These are phyloP conservation scores for Cercospora sesami DNA, from an alignment of 2,329 filamentous ascomycete species.

Conservation along the genomic window DNA sequence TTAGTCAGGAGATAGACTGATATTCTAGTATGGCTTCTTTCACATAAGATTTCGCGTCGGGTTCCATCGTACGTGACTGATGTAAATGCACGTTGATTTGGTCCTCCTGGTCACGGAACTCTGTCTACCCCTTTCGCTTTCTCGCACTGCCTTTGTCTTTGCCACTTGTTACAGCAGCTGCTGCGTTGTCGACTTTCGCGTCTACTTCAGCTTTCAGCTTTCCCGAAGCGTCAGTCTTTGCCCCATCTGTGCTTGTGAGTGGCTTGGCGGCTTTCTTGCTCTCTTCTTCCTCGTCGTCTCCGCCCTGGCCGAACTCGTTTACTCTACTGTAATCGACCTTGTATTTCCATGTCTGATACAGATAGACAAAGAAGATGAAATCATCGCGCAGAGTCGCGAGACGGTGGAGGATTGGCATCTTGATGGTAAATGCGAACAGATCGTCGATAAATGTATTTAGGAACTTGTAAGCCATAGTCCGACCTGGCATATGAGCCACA, in stretches of 20 bases:
- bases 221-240: constrained; percentile 19
- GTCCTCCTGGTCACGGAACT: neutral
- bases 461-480: constrained; percentile 98
- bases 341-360: constrained; percentile 94
- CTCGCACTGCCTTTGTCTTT: constrained; percentile 13
- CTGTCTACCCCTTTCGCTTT: constrained; percentile 3
- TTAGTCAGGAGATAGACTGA: neutral
- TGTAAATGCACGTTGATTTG: neutral
- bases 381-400: constrained; percentile 92
- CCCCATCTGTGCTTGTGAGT: constrained; percentile 36
- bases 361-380: constrained; percentile 95
- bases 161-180: constrained; percentile 11
- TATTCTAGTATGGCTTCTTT: neutral
- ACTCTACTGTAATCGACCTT: constrained; percentile 86
- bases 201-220: constrained; percentile 25
- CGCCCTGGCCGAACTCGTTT: constrained; percentile 97
- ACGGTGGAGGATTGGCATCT: constrained; percentile 94
- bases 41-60: neutral
- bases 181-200: constrained; percentile 20
- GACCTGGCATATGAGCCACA: constrained; percentile 94
- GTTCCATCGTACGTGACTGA: neutral
- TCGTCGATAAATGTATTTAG: constrained; percentile 99
- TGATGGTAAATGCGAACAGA: constrained; percentile 97
- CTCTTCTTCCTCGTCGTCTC: constrained; percentile 71
- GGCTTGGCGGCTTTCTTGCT: constrained; percentile 50